Percentiles rank a stretch among this genome's conserved stretches.
phyloP scores from a whole-genome alignment of 176 grass and related monocot species.

The Carex pumila region DNA sequence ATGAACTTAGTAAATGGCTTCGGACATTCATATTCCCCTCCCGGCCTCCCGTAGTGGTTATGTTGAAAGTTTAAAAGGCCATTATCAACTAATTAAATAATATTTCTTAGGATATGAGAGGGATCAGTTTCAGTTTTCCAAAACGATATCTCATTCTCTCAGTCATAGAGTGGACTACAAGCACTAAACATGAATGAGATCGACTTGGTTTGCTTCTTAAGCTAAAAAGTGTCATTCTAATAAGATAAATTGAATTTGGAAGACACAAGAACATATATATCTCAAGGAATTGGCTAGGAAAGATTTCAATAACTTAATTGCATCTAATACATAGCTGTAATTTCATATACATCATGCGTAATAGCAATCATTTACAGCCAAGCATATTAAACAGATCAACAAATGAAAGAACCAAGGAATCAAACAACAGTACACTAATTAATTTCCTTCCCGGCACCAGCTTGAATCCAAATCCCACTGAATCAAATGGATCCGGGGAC shows the following conservation, averaged over 20 bases:
- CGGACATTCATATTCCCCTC: no score
- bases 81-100: no score
- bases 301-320: not conserved
- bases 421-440: not conserved
- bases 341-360: not conserved
- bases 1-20: no score
- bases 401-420: constrained; percentile 4
- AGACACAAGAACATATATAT: not conserved
- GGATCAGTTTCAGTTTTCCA: no score
- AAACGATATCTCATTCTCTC: no score
- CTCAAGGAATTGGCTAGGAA: not conserved
- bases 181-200: no score
- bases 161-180: no score
- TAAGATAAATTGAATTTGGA: not conserved
- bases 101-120: no score
- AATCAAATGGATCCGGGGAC: not conserved
- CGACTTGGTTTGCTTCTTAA: no score
- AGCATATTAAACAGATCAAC: not conserved
- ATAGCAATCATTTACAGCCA: not conserved
- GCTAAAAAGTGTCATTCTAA: not conserved
- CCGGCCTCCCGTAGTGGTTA: no score
- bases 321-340: not conserved
- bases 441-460: not conserved
- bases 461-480: not conserved
- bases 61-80: no score